These are phyloP conservation scores for Euphorbia peplus DNA, from an alignment of 345 rosid species.

Conservation along the genomic window DNA sequence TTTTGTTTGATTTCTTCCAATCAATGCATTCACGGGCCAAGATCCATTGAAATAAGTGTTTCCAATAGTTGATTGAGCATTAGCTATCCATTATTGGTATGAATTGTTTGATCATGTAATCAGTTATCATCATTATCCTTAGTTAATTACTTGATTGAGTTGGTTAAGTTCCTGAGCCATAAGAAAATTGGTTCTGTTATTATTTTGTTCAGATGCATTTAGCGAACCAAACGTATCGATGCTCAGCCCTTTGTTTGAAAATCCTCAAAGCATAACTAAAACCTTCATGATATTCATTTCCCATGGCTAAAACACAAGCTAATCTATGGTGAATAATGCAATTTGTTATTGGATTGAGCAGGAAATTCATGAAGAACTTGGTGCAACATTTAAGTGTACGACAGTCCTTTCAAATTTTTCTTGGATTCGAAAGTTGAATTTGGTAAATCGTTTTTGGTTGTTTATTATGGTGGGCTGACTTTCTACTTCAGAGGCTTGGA, in stretches of 20 bases:
- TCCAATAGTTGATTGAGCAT: not conserved
- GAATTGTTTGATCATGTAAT: not conserved
- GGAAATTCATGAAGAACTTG: slow-evolving; percentile 26
- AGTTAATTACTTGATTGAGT: not conserved
- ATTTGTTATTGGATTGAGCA: not conserved
- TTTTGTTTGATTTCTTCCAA: too few relatives aligned
- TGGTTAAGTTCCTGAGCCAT: not conserved
- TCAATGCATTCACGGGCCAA: too few relatives aligned
- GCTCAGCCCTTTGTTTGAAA: not conserved
- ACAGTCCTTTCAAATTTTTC: not conserved
- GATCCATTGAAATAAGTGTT: too few relatives aligned
- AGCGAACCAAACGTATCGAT: not conserved
- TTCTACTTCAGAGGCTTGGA: slow-evolving; percentile 37
- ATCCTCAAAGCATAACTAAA: not conserved
- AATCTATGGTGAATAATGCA: not conserved
- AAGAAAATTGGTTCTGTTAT: not conserved
- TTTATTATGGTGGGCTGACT: not conserved
- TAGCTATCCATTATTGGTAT: not conserved
- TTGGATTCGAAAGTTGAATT: not conserved
- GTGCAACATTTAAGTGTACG: slow-evolving; percentile 34
- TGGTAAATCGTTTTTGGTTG: not conserved
- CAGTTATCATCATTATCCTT: too few relatives aligned
- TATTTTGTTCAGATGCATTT: not conserved
- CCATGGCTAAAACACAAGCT: not conserved
- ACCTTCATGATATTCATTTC: not conserved